Evolutionary conservation across 306 rosid species (phyloP).

Genomic region (Crotalaria pallida): DNA sequence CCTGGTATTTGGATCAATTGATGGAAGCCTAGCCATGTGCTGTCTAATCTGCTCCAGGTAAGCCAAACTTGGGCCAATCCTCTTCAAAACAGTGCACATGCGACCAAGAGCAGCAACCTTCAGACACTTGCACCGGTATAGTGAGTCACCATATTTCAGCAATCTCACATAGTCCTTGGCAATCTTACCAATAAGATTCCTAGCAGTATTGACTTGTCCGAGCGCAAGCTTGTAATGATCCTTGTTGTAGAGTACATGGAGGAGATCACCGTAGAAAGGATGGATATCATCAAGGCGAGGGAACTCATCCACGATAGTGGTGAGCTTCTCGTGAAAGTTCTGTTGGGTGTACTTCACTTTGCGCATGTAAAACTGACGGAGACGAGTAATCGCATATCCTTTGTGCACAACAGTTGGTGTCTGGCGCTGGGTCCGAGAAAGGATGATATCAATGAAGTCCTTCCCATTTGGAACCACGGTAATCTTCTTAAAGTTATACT

Average conservation of each 20-base stretch:
- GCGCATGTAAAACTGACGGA: conserved; percentile 82
- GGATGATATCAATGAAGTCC: conserved; percentile 70
- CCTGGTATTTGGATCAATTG: conserved; percentile 74
- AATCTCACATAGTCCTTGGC: conserved; percentile 73
- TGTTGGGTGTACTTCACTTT: conserved; percentile 79
- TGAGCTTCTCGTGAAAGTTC: conserved; percentile 72
- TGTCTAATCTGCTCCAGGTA: conserved; percentile 84
- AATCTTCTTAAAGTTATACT: conserved; percentile 78
- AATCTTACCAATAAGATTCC: conserved; percentile 75
- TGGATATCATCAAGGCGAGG: conserved; percentile 80
- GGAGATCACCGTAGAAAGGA: conserved; percentile 79
- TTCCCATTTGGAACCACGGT: conserved; percentile 91
- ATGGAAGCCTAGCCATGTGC: conserved; percentile 91
- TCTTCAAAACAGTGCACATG: conserved; percentile 88
- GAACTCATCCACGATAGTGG: conserved; percentile 72
- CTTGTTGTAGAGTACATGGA: conserved; percentile 82
- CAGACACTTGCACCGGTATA: conserved; percentile 70
- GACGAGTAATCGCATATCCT: conserved; percentile 71
- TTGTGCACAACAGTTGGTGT: conserved; percentile 90
- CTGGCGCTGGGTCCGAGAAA: conserved; percentile 84
- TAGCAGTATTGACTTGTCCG: conserved; percentile 82
- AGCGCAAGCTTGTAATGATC: conserved; percentile 97
- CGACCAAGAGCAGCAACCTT: conserved; percentile 94
- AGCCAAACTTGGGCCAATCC: conserved; percentile 86
- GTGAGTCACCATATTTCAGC: conserved; percentile 81